Conservation (phyloP, 441 rosid genomes). For the Heliophila coronopifolia region DNA sequence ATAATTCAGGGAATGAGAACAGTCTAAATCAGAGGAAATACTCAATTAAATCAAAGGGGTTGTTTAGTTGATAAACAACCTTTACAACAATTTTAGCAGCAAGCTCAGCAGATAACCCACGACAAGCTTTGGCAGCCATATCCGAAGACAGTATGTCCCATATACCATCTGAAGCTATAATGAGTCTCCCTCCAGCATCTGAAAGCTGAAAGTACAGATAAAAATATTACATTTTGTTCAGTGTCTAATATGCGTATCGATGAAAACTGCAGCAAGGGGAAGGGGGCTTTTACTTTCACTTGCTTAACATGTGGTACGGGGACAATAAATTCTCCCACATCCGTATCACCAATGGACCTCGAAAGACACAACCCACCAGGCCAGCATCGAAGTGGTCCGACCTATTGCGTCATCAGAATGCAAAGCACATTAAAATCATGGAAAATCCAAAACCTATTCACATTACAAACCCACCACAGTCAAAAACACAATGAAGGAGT, state of each 20-base stretch:
- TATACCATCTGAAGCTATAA: constrained; percentile 96
- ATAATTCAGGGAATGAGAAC: neutral
- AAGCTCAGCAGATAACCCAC: constrained; percentile 89
- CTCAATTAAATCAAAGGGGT: constrained; percentile 2
- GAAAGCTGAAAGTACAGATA: constrained; percentile 50
- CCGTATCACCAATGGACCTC: constrained; percentile 92
- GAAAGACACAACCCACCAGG: constrained; percentile 99
- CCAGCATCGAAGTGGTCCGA: constrained; percentile 98
- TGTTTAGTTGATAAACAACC: constrained; percentile 51
- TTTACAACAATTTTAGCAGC: constrained; percentile 94
- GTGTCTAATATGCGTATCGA: neutral
- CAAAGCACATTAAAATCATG: constrained; percentile 1
- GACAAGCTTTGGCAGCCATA: constrained; percentile 82
- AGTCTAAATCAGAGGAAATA: neutral
- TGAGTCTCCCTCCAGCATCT: constrained; percentile 84
- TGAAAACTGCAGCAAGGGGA: neutral
- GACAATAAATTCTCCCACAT: constrained; percentile 91
- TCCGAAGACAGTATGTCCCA: constrained; percentile 95
- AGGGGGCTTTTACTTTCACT: constrained; percentile 59
- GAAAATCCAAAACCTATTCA: neutral
- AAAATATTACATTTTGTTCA: neutral
- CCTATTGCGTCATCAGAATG: constrained; percentile 34
- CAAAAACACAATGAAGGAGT: neutral
- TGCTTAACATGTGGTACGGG: constrained; percentile 96
- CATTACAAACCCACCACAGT: neutral